phyloP scores from a whole-genome alignment of 73 alveolate genomes.

The Paramecium caudatum region DNA sequence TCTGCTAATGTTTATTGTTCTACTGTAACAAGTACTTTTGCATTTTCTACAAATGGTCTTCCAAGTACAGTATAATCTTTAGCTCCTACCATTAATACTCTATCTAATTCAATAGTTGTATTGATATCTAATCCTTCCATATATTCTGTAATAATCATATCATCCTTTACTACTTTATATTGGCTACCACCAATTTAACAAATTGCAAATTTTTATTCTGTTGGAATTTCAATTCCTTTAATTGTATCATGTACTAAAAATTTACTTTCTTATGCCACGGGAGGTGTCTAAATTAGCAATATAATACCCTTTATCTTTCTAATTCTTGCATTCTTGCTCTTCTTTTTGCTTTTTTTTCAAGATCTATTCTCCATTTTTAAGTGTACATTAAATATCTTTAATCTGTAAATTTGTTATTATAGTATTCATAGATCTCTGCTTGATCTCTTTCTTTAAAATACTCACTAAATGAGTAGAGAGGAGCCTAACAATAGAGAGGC shows the following conservation, averaged over 20 bases:
- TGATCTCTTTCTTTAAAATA: conserved; percentile 48
- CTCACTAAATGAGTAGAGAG: conserved; percentile 31
- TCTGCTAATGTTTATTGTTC: conserved; percentile 85
- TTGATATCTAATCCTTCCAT: conserved; percentile 81
- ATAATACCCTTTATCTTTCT: conserved; percentile 44
- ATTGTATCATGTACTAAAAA: conserved; percentile 41
- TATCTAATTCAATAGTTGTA: conserved; percentile 79
- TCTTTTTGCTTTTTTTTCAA: conserved; percentile 47
- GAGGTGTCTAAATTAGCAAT: conserved; percentile 6
- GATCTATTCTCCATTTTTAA: conserved; percentile 41
- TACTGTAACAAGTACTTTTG: conserved; percentile 83
- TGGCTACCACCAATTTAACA: conserved; percentile 78
- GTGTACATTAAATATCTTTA: conserved; percentile 42
- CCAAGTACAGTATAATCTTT: conserved; percentile 87
- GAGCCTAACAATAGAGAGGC: background rate
- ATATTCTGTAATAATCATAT: conserved; percentile 79
- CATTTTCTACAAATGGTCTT: conserved; percentile 85
- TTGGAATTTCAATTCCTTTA: conserved; percentile 53
- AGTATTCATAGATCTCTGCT: conserved; percentile 37
- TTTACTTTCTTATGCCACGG: conserved; percentile 13
- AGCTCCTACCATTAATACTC: conserved; percentile 86
- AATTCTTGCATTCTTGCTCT: conserved; percentile 43
- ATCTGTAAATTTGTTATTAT: conserved; percentile 23
- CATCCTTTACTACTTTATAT: conserved; percentile 85
- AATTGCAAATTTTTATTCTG: conserved; percentile 82